Evolutionary conservation across 2,329 filamentous ascomycete species (phyloP).

Genomic region (Sporothrix humicola): DNA sequence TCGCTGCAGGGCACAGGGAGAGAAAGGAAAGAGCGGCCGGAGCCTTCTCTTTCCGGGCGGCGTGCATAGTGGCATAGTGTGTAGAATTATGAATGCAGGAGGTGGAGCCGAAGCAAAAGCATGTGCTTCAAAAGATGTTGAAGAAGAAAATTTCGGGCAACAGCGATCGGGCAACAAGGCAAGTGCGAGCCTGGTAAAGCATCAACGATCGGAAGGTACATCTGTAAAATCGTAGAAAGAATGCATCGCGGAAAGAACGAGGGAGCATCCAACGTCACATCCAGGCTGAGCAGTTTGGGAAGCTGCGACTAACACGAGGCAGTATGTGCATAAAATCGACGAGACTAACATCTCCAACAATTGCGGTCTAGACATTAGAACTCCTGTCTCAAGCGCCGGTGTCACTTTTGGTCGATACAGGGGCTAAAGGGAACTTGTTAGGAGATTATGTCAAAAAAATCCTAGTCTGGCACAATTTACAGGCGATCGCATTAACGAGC

Average conservation of each 20-base stretch:
- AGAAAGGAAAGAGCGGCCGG: slow-evolving; percentile 9
- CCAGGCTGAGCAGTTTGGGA: neutral
- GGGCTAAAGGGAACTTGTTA: neutral
- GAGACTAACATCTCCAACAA: neutral
- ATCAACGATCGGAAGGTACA: neutral
- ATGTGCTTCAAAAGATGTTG: no score
- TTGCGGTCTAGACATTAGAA: no score
- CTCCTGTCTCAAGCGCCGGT: no score
- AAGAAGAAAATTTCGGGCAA: neutral
- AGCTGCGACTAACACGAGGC: neutral
- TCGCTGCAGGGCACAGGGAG: neutral
- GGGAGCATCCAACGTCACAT: neutral
- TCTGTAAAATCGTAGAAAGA: neutral
- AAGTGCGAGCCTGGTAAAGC: neutral
- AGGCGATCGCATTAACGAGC: no score
- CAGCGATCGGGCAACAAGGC: slow-evolving; percentile 4
- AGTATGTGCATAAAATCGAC: neutral
- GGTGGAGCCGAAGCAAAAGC: neutral
- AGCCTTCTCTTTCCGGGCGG: neutral
- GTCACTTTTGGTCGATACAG: neutral
- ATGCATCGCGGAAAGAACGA: neutral
- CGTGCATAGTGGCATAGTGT: neutral
- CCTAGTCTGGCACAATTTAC: neutral
- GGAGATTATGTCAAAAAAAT: neutral
- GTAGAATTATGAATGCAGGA: neutral